Evolutionary conservation across 768 basidiomycete species (phyloP).

Genomic region (Agaricus sinodeliciosus): DNA sequence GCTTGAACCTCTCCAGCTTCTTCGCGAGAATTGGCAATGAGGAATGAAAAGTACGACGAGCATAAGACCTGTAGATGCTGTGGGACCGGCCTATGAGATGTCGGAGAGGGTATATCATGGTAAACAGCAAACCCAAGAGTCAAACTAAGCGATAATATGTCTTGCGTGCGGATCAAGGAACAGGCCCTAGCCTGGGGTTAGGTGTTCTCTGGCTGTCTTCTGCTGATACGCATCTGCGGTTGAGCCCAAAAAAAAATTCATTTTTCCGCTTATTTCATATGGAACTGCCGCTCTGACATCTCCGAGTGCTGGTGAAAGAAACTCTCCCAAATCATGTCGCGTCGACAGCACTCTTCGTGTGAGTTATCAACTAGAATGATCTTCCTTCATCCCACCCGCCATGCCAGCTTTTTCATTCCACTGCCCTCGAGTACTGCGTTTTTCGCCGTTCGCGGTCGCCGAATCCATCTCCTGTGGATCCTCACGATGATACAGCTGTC

Average conservation of each 20-base stretch:
- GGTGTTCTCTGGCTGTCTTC: background rate
- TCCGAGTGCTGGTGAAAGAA: too few species aligned
- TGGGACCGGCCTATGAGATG: slow-evolving; percentile 3
- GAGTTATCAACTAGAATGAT: too few species aligned
- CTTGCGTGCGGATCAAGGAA: slow-evolving; percentile 5
- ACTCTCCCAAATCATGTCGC: too few species aligned
- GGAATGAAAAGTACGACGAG: background rate
- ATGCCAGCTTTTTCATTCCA: too few species aligned
- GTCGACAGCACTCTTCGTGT: too few species aligned
- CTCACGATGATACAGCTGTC: too few species aligned
- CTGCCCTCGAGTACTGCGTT: too few species aligned
- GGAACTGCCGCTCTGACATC: too few species aligned
- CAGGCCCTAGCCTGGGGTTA: slow-evolving; percentile 8
- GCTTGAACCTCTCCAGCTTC: slow-evolving; percentile 49
- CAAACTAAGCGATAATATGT: background rate
- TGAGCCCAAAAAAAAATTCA: too few species aligned
- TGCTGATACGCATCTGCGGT: background rate
- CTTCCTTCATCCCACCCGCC: too few species aligned
- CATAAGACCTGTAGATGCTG: slow-evolving; percentile 1
- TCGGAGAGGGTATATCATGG: slow-evolving; percentile 10
- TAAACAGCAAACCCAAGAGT: background rate
- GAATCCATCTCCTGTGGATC: too few species aligned
- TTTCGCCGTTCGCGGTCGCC: too few species aligned
- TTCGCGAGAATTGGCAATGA: slow-evolving; percentile 4
- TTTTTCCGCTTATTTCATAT: background rate